Evolutionary conservation across 2,329 filamentous ascomycete genomes (phyloP).

Genomic region (Aureobasidium pullulans): DNA sequence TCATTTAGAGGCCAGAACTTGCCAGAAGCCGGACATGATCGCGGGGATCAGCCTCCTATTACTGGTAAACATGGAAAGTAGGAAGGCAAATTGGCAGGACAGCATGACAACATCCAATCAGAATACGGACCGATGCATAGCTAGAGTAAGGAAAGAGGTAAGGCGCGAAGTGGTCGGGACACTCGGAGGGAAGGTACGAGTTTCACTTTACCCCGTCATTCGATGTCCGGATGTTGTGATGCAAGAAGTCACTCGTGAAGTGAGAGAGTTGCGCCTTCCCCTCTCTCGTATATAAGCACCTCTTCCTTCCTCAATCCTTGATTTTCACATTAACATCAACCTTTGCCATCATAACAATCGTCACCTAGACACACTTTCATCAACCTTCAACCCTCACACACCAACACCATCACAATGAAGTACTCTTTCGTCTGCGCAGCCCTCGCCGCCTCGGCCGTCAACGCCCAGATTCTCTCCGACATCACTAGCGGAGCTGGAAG

Average conservation of each 20-base stretch:
- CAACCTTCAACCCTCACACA: neutral
- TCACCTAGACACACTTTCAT: neutral
- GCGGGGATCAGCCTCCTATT: slow-evolving; percentile 6
- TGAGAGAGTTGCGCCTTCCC: neutral
- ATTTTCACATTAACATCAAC: neutral
- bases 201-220: slow-evolving; percentile 5
- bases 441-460: slow-evolving; percentile 7
- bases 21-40: neutral
- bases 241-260: neutral
- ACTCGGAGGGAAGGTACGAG: neutral
- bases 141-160: neutral
- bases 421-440: slow-evolving; percentile 10
- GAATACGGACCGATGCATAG: neutral
- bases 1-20: slow-evolving; percentile 2
- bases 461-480: slow-evolving; percentile 1
- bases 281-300: neutral
- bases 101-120: neutral
- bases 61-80: slow-evolving; percentile 9
- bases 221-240: neutral
- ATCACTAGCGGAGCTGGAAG: neutral
- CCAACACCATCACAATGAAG: slow-evolving; percentile 8
- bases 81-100: neutral
- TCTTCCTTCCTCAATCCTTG: neutral
- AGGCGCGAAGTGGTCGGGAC: neutral
- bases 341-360: neutral